Conservation (phyloP, 768 basidiomycete species). For the Hericium coralloides region DNA sequence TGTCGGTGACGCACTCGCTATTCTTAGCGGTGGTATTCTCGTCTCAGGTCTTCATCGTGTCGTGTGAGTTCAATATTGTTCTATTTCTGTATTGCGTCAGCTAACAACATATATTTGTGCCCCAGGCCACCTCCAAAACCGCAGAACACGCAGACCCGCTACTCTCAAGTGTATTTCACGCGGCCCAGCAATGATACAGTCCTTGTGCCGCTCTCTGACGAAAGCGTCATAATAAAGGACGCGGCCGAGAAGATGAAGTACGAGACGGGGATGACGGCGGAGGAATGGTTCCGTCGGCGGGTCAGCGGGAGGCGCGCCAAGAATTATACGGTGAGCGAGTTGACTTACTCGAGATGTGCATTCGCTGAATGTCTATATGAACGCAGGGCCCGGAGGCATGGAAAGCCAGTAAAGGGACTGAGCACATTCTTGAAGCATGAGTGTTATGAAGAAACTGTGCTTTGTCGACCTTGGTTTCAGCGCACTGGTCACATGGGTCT, state of each 20-base stretch:
- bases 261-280: constrained; percentile 27
- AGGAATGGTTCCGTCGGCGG: constrained; percentile 33
- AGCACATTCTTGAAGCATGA: background rate
- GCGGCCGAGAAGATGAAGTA: constrained; percentile 26
- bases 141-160: constrained; percentile 45
- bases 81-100: too few relatives aligned
- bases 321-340: constrained; percentile 29
- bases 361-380: too few relatives aligned
- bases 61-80: constrained; percentile 28
- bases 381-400: constrained; percentile 2
- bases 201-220: constrained; percentile 42
- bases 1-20: constrained; percentile 22
- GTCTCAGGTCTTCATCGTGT: constrained; percentile 42
- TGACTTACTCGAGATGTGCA: too few relatives aligned
- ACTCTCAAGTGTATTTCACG: constrained; percentile 64
- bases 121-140: constrained; percentile 42
- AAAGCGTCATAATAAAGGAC: constrained; percentile 42
- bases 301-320: constrained; percentile 31
- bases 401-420: constrained; percentile 1
- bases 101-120: background rate
- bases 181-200: constrained; percentile 46
- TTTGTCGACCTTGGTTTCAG: too few relatives aligned
- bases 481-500: too few relatives aligned
- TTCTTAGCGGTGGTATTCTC: constrained; percentile 23
- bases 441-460: too few relatives aligned